Evolutionary conservation across 2,329 filamentous ascomycete genomes (phyloP), one percentile per base, ranked within the genome.

Genomic region (Aspergillus sp.): DNA sequence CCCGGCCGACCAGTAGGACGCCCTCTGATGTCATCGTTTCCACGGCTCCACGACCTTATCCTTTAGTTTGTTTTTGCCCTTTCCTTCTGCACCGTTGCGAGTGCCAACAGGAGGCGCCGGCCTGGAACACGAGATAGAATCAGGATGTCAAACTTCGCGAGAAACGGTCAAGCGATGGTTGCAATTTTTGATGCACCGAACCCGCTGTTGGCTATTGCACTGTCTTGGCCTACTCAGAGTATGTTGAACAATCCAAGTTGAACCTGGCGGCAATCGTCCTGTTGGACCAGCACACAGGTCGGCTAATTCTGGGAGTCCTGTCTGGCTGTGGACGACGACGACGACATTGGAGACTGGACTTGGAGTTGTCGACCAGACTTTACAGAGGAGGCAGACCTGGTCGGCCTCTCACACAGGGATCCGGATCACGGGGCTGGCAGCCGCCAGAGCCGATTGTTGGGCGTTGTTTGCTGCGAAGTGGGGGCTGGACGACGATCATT

Each of bases 401-500:
- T 13, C 34, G 34, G 15, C 34, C 34, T 37, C 12, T 37, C 12
- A 37, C 13, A 37, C 15, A 13, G 42, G 13, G 5, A 11, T 54
- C 22, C 17, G 30, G 42, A 48, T 48, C 42, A 47, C 22, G 44
- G 34, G 34, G 48, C 41, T 33, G 20, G 46, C 42, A 47, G 44
- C 40, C 17, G 47, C 20, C 37, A 33, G 42, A 24, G 15, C 24
- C 11, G 42, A 17, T 44, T 41, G 44, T 19, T 27, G 22, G 34
- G 9, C 27, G 24, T 30, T 42, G 42, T 46, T 39, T 46, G 27
- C 27, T 39, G 17, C 19, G 41, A 27, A 44, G 49, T 41, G 42
- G 49, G 54, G 41, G 24, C 39, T 27, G 22, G 44, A 52, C 19
- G 55, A 39, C 19, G 49, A 57, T 57, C 49, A 52, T 47, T 22